phyloP scores from a whole-genome alignment of 495 filamentous ascomycete genomes.

The Aspergillus diversus region DNA sequence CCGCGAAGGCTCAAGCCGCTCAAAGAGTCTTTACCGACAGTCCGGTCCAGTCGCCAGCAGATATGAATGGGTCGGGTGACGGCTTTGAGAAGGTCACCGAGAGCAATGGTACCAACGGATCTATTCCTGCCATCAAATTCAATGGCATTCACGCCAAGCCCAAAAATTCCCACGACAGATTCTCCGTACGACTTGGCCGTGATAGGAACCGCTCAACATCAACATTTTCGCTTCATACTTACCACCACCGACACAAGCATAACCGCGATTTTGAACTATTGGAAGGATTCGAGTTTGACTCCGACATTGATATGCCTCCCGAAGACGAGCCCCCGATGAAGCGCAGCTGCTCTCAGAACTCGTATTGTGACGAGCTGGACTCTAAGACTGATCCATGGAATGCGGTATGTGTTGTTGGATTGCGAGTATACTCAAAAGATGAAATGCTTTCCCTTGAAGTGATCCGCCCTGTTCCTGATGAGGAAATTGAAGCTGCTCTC shows the following conservation, averaged over 20 bases:
- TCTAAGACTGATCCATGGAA: conserved; percentile 71
- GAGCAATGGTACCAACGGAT: conserved; percentile 21
- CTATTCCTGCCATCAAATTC: conserved; percentile 39
- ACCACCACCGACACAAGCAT: conserved; percentile 4
- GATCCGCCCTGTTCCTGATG: conserved; percentile 54
- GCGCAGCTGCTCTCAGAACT: conserved; percentile 2
- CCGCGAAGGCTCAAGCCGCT: conserved; percentile 13
- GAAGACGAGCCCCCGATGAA: conserved; percentile 30
- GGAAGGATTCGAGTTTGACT: conserved; percentile 54
- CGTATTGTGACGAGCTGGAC: conserved; percentile 20
- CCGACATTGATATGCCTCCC: conserved; percentile 49
- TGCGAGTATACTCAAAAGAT: conserved; percentile 73
- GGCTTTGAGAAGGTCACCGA: conserved; percentile 19
- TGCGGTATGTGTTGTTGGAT: conserved; percentile 77
- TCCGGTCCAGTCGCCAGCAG: conserved; percentile 34
- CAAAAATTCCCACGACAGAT: conserved; percentile 16
- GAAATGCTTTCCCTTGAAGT: conserved; percentile 56
- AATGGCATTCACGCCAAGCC: conserved; percentile 31
- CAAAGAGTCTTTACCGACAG: conserved; percentile 29
- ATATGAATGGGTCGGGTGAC: conserved; percentile 30
- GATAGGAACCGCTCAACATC: conserved; percentile 28
- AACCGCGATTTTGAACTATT: conserved; percentile 35
- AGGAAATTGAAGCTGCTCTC: conserved; percentile 50
- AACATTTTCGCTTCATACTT: conserved; percentile 20
- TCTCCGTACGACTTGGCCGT: conserved; percentile 34